Evolutionary conservation across 805 yeast species (phyloP), one percentile per base, ranked within the genome.

Genomic region (Starmerella cellae): DNA sequence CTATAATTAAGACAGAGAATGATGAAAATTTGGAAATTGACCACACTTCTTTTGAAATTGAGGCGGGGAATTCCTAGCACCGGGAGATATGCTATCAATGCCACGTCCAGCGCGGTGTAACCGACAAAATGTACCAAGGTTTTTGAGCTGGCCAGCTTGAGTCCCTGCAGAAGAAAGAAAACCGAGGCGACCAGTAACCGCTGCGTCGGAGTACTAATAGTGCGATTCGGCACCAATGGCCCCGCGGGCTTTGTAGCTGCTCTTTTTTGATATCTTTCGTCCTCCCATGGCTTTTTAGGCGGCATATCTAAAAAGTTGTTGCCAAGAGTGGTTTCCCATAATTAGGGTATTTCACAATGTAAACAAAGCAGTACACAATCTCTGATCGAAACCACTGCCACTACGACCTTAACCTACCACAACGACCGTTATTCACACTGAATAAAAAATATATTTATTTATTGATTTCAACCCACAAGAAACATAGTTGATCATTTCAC

Each of bases 161-260:
- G 81, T n/a, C 82, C 73, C 60, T 87, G 96, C n/a, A 88, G 67
- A 27, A 81, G 66, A 2, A 72, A 64, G 56, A 84, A 82, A 10
- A 82, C 47, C 1, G 82, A 71, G n/a, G 77, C 58, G 2, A 76
- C 69, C 42, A 82, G 69, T 28, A 75, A 60, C 46, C 95, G 66
- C 59, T 88, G 98, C 13, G 46, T 38, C 2, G 55, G 82, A 5
- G 73, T 72, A 49, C 84, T 94, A 21, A 87, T 56, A 2, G 77
- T 64, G 5, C 69, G 62, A 14, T 74, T 68, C 0, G 95, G 82
- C 33, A 88, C 75, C 16, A 64, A 37, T 10, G 67, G 64, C n/a
- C 43, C 49, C 30, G 30, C 11, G n/a, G n/a, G n/a, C n/a, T n/a
- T n/a, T 6, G n/a, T 17, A 5, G 8, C 31, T 4, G 5, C 39